Evolutionary conservation across 225 moss, liverwort and hornwort genomes (phyloP).

Genomic region (Physcomitrellopsis africana): DNA sequence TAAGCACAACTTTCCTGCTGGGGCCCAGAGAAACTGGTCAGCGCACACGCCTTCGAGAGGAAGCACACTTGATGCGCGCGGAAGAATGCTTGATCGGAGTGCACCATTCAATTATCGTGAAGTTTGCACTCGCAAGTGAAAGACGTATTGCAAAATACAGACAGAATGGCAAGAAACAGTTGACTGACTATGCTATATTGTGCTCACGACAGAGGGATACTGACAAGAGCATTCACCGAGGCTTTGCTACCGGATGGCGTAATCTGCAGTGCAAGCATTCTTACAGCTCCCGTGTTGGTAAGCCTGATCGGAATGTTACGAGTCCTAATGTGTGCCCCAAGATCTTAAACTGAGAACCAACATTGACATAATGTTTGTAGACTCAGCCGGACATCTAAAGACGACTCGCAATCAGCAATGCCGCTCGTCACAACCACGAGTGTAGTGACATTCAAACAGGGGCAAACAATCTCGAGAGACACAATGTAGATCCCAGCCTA

Average conservation of each 20-base stretch:
- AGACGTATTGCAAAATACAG: not conserved
- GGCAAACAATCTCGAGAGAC: not conserved
- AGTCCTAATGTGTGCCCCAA: not conserved
- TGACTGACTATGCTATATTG: too few species aligned
- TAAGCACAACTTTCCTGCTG: constrained; percentile 22
- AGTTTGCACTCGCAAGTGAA: not conserved
- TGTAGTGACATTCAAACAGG: not conserved
- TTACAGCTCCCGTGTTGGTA: not conserved
- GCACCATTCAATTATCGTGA: not conserved
- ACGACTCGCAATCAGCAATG: not conserved
- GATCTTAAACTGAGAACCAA: not conserved
- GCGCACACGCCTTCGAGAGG: not conserved
- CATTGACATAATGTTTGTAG: not conserved
- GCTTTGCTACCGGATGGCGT: not conserved
- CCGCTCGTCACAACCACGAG: not conserved
- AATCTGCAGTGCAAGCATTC: not conserved
- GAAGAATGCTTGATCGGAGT: not conserved
- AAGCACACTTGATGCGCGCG: not conserved
- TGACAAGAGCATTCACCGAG: not conserved
- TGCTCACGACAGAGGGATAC: not conserved
- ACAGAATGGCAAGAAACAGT: too few species aligned
- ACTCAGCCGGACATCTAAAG: too few species aligned
- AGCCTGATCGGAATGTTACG: too few species aligned
- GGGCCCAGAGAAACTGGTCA: not conserved
- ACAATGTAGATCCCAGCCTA: not conserved